Percentiles rank a stretch among this genome's conserved stretches.
Evolutionary conservation across 495 filamentous ascomycete species (phyloP).

Genomic region (Xylaria sp.): DNA sequence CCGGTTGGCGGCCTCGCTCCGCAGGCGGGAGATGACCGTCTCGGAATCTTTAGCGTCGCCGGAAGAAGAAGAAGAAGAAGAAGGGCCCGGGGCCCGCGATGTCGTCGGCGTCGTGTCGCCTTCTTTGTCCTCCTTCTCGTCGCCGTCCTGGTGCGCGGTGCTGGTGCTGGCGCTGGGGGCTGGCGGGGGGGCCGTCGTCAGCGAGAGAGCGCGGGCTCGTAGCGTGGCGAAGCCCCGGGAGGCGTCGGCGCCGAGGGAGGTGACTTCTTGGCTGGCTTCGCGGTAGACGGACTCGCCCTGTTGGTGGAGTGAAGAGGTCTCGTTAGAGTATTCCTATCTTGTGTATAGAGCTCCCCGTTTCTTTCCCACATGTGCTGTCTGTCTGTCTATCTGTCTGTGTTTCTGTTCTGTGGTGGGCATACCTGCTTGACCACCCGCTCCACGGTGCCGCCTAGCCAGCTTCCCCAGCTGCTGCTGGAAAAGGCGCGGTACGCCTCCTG

Average conservation of each 20-base stretch:
- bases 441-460: constrained; percentile 84
- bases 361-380: background rate
- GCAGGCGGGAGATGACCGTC: constrained; percentile 82
- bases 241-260: constrained; percentile 78
- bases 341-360: no score
- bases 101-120: constrained; percentile 51
- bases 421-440: constrained; percentile 89
- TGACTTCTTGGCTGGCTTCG: constrained; percentile 80
- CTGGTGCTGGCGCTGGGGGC: constrained; percentile 25
- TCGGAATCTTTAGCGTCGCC: constrained; percentile 71
- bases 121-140: constrained; percentile 46
- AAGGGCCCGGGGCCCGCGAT: constrained; percentile 40
- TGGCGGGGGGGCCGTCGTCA: constrained; percentile 58
- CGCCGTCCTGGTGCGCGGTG: constrained; percentile 22
- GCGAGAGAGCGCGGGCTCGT: constrained; percentile 74
- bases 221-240: constrained; percentile 82
- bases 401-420: constrained; percentile 25
- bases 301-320: constrained; percentile 8
- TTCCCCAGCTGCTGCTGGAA: constrained; percentile 89
- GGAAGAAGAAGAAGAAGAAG: constrained; percentile 50
- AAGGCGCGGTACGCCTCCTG: constrained; percentile 96
- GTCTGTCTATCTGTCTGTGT: background rate
- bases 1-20: constrained; percentile 79
- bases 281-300: constrained; percentile 88
- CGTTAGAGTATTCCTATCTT: no score